A percentile compares a stretch with the other conserved stretches of the same genome.
phyloP scores from a whole-genome alignment of 2,329 filamentous ascomycete genomes.

The Trichoderma koningii region DNA sequence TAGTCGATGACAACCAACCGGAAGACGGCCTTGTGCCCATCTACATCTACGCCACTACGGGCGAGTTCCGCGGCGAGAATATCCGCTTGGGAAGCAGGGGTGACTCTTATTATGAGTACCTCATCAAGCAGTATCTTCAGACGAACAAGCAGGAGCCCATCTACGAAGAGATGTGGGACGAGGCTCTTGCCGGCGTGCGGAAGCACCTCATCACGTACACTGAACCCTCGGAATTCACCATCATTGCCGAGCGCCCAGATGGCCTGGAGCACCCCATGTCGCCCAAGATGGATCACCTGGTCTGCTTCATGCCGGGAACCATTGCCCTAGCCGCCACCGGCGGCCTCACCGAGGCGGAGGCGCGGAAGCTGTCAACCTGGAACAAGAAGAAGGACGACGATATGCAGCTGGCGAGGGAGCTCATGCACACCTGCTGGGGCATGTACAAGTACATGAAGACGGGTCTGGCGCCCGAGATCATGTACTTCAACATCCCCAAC shows the following conservation, averaged over 20 bases:
- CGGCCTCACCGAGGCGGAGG: slow-evolving; percentile 73
- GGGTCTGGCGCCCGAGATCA: slow-evolving; percentile 91
- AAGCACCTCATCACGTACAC: slow-evolving; percentile 93
- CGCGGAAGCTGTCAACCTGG: slow-evolving; percentile 73
- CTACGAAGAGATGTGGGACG: slow-evolving; percentile 91
- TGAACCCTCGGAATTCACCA: slow-evolving; percentile 75
- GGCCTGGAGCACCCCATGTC: slow-evolving; percentile 68
- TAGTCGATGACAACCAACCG: slow-evolving; percentile 79
- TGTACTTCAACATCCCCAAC: slow-evolving; percentile 77
- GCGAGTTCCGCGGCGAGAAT: slow-evolving; percentile 78
- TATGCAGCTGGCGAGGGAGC: slow-evolving; percentile 81
- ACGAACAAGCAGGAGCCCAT: slow-evolving; percentile 83
- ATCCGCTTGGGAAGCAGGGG: slow-evolving; percentile 91
- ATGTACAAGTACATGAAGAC: slow-evolving; percentile 93
- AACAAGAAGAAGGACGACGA: slow-evolving; percentile 78
- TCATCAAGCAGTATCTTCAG: slow-evolving; percentile 97
- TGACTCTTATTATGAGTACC: slow-evolving; percentile 98
- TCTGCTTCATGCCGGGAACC: slow-evolving; percentile 96
- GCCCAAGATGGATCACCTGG: slow-evolving; percentile 97
- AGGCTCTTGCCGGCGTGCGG: slow-evolving; percentile 80
- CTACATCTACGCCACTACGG: slow-evolving; percentile 78
- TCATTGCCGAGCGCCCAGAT: slow-evolving; percentile 80
- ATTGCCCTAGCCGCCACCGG: slow-evolving; percentile 87
- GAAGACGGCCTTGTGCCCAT: slow-evolving; percentile 88
- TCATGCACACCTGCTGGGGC: slow-evolving; percentile 97